Evolutionary conservation across 1,284 basidiomycete genomes (phyloP).

Genomic region (Volvariella volvacea): DNA sequence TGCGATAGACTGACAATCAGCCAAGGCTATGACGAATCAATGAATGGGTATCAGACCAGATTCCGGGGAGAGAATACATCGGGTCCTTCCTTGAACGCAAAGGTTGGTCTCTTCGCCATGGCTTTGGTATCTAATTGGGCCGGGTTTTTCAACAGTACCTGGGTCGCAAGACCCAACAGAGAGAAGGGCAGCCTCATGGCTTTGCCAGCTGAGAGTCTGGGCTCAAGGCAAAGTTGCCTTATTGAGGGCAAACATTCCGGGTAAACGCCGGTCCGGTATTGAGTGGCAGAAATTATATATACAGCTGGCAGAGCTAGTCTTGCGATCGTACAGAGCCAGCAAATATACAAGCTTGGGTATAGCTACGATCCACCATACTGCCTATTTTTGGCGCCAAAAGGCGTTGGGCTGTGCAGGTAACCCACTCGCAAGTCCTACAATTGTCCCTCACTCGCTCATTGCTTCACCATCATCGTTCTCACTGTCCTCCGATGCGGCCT

Average conservation of each 20-base stretch:
- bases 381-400: too few relatives aligned
- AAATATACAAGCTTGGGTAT: too few relatives aligned
- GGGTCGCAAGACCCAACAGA: slow-evolving; percentile 44
- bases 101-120: slow-evolving; percentile 30
- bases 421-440: background rate
- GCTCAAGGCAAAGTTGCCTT: too few relatives aligned
- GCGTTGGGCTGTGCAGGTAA: too few relatives aligned
- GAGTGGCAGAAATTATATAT: too few relatives aligned
- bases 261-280: too few relatives aligned
- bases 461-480: slow-evolving; percentile 32
- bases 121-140: slow-evolving; percentile 14
- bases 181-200: slow-evolving; percentile 35
- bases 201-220: background rate
- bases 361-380: too few relatives aligned
- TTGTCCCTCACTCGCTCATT: slow-evolving; percentile 29
- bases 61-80: slow-evolving; percentile 67
- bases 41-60: slow-evolving; percentile 34
- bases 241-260: too few relatives aligned
- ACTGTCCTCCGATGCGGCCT: slow-evolving; percentile 22
- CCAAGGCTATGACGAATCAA: background rate
- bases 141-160: slow-evolving; percentile 36
- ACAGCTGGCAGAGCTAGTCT: too few relatives aligned
- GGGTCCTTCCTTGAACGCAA: slow-evolving; percentile 47
- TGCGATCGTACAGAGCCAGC: too few relatives aligned
- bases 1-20: background rate